phyloP scores from a whole-genome alignment of 306 rosid genomes.

The Vicia faba region DNA sequence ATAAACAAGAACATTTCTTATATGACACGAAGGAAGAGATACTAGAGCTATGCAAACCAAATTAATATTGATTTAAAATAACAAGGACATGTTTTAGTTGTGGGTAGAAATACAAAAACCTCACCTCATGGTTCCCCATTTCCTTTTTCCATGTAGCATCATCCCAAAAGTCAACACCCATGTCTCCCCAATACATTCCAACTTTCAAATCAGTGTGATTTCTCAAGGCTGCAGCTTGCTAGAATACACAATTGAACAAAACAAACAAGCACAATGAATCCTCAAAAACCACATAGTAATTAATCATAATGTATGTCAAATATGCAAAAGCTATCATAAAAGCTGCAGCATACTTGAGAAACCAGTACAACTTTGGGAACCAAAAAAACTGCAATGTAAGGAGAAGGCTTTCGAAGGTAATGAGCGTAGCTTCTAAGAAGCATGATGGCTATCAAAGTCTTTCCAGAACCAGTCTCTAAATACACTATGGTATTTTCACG shows the following conservation, averaged over 20 bases:
- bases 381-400: slow-evolving; percentile 66
- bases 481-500: slow-evolving; percentile 67
- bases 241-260: slow-evolving; percentile 16
- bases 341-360: slow-evolving; percentile 54
- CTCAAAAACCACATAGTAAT: not conserved
- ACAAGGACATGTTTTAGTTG: not conserved
- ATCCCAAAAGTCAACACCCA: slow-evolving; percentile 80
- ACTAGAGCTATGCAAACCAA: not conserved
- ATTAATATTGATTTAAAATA: slow-evolving; percentile 1
- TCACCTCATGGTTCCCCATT: slow-evolving; percentile 65
- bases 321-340: not conserved
- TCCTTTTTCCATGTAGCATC: slow-evolving; percentile 55
- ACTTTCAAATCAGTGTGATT: slow-evolving; percentile 67
- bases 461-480: slow-evolving; percentile 92
- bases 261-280: slow-evolving; percentile 7
- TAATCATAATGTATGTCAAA: slow-evolving; percentile 6
- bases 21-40: not conserved
- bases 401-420: slow-evolving; percentile 70
- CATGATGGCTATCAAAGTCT: slow-evolving; percentile 88
- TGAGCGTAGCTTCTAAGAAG: slow-evolving; percentile 76
- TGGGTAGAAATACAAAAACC: slow-evolving; percentile 21
- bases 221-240: slow-evolving; percentile 80
- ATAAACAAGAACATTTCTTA: not conserved
- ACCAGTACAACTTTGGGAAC: slow-evolving; percentile 90
- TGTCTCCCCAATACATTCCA: slow-evolving; percentile 73